These are phyloP conservation scores for Kingdonia uniflora DNA, from an alignment of 164 flowering plant genomes.

Conservation along the genomic window DNA sequence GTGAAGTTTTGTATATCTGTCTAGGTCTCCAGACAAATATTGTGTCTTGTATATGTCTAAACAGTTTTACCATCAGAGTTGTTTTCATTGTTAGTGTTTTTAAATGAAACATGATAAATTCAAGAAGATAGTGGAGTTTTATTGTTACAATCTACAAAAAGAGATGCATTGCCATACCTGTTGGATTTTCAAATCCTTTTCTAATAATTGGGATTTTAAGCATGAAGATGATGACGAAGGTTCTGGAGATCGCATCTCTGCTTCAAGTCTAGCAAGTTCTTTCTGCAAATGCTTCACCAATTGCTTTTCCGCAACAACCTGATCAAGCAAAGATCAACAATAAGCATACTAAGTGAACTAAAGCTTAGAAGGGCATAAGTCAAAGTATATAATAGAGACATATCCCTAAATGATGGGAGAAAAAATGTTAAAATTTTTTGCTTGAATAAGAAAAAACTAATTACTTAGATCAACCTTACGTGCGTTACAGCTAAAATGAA, in stretches of 20 bases:
- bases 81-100: too few species aligned
- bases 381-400: neutral
- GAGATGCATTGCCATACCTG: constrained; percentile 31
- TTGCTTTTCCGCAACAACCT: constrained; percentile 68
- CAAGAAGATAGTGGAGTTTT: too few species aligned
- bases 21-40: too few species aligned
- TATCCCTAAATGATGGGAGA: too few species aligned
- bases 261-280: constrained; percentile 81
- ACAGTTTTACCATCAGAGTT: too few species aligned
- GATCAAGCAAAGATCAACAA: neutral
- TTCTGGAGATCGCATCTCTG: constrained; percentile 74
- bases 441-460: too few species aligned
- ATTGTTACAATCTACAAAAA: neutral
- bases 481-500: too few species aligned
- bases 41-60: too few species aligned
- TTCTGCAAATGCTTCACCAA: constrained; percentile 70
- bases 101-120: too few species aligned
- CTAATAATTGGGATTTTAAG: constrained; percentile 34
- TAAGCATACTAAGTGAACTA: neutral
- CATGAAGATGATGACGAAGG: constrained; percentile 40
- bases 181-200: constrained; percentile 59
- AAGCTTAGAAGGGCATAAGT: neutral
- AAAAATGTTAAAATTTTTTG: too few species aligned
- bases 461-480: too few species aligned
- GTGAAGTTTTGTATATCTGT: too few species aligned